Evolutionary conservation across 768 basidiomycete species (phyloP).

Genomic region (Pleurotus pulmonarius): DNA sequence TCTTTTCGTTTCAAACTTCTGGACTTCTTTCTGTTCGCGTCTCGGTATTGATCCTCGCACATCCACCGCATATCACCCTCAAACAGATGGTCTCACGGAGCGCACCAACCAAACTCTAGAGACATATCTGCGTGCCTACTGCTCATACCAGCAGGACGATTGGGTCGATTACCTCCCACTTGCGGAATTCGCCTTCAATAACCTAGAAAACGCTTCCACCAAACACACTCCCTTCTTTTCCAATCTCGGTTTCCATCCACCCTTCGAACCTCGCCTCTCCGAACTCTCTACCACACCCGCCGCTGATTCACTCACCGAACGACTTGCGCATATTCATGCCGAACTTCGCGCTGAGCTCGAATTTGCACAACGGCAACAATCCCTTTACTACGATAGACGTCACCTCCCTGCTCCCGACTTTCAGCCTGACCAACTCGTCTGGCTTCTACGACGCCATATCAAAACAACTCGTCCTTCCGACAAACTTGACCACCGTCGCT

Average conservation of each 20-base stretch:
- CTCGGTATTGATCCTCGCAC: too few species aligned
- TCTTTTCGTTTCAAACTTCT: too few species aligned
- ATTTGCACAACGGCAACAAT: slow-evolving; percentile 23
- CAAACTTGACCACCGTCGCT: too few species aligned
- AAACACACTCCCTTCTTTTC: slow-evolving; percentile 32
- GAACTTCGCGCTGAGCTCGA: slow-evolving; percentile 29
- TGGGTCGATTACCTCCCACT: slow-evolving; percentile 30
- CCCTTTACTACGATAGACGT: slow-evolving; percentile 22
- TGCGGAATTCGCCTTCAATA: slow-evolving; percentile 40
- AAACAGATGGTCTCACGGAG: too few species aligned
- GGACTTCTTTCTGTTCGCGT: too few species aligned
- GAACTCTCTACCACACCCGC: slow-evolving; percentile 18
- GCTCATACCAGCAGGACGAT: too few species aligned
- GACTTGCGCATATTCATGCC: slow-evolving; percentile 25
- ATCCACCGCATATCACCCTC: too few species aligned
- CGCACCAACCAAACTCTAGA: too few species aligned
- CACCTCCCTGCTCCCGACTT: slow-evolving; percentile 21
- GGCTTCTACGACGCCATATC: slow-evolving; percentile 39
- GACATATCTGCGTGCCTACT: too few species aligned
- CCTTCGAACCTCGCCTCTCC: too few species aligned
- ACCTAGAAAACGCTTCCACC: slow-evolving; percentile 26
- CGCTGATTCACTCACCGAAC: slow-evolving; percentile 21
- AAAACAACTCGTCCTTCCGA: too few species aligned
- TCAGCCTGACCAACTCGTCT: slow-evolving; percentile 30
- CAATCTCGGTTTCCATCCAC: slow-evolving; percentile 18